Base-by-base conservation (phyloP, 2,329 filamentous ascomycete species). In the Hypoxylon sp. region DNA sequence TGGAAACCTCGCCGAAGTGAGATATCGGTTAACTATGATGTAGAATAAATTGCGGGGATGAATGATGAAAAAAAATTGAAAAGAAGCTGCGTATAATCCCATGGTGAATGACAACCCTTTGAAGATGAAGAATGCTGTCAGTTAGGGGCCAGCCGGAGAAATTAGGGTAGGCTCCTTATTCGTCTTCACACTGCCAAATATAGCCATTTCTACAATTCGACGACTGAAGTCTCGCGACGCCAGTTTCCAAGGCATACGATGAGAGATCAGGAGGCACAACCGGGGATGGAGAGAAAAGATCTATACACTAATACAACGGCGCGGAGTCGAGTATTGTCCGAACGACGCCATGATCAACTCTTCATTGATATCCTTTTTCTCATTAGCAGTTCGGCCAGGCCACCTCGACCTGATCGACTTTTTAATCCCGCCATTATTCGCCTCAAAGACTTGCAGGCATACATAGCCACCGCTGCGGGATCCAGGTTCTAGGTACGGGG, bases 281-380 rank as follows among this genome's bases (percentile, higher is more conserved):
- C 37, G 46, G 2, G 20, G 26, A 50, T 11, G 37, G 55, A 58
- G 65, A 65, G 63, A 67, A 71, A 69, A 66, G 62, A 62, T 75
- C 72, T 75, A 74, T 75, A 75, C 72, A 75, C 65, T 75, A 71
- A 69, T 74, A 75, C 73, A 75, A 67, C 48, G 68, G 66, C 68
- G 66, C 53, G 52, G 54, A 49, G 51, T 49, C 55, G 65, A 57
- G 55, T 51, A 59, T 62, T 37, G 41, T 49, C 62, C 13, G 26
- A 59, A 62, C 59, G 48, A 65, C 50, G 48, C 61, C 61, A 56
- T 59, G 56, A 41, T 61, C 26, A 52, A 57, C 61, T n/a, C n/a
- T 69, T 62, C 61, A 43, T 66, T 59, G 46, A 59, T 58, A 32
- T 63, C 58, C 56, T 62, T 56, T 34, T 65, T 67, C 61, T 65